Evolutionary conservation across 2,329 filamentous ascomycete genomes (phyloP).

Genomic region (Hypoxylon sp.): DNA sequence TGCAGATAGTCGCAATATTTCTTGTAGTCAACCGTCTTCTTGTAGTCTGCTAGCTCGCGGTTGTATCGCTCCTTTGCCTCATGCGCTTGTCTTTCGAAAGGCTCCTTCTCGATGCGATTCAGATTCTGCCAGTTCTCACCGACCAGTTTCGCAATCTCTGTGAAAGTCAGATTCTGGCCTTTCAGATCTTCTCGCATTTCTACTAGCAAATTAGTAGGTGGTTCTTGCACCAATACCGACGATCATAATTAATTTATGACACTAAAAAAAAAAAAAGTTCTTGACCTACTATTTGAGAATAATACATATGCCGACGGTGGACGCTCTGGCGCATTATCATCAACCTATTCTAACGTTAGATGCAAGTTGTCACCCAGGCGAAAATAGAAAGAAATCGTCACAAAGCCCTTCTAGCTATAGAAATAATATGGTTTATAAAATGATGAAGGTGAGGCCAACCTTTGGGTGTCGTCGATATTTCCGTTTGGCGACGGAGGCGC

Average conservation of each 20-base stretch:
- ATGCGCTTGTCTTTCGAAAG: slow-evolving; percentile 78
- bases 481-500: slow-evolving; percentile 66
- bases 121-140: slow-evolving; percentile 85
- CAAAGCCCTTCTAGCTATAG: neutral
- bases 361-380: slow-evolving; percentile 4
- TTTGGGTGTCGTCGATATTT: slow-evolving; percentile 85
- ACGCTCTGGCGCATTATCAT: slow-evolving; percentile 82
- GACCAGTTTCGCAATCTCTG: slow-evolving; percentile 84
- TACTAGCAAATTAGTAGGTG: slow-evolving; percentile 49
- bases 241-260: neutral
- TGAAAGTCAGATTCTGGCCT: slow-evolving; percentile 81
- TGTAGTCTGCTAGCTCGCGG: slow-evolving; percentile 78
- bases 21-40: slow-evolving; percentile 77
- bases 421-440: slow-evolving; percentile 1
- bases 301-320: slow-evolving; percentile 87
- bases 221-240: neutral
- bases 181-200: slow-evolving; percentile 83
- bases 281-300: slow-evolving; percentile 80
- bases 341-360: slow-evolving; percentile 63
- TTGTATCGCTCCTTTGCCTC: slow-evolving; percentile 82
- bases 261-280: neutral
- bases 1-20: slow-evolving; percentile 78
- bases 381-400: neutral
- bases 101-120: slow-evolving; percentile 73
- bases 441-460: slow-evolving; percentile 56